These are phyloP conservation scores for Penicillium sp. DNA, from an alignment of 2,329 filamentous ascomycete species.

Conservation along the genomic window DNA sequence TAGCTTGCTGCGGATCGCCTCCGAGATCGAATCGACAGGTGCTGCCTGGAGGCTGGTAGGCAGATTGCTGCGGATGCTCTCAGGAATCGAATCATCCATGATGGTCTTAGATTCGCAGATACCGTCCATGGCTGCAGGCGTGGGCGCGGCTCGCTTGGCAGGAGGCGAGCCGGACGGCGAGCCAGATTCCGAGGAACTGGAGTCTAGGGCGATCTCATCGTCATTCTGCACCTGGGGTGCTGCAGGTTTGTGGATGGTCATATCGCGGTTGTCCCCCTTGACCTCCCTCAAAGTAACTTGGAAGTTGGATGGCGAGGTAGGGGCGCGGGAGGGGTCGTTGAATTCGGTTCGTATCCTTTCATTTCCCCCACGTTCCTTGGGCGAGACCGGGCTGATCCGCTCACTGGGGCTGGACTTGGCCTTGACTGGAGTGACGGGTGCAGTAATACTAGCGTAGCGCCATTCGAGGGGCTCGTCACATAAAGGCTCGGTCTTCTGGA, in stretches of 20 bases:
- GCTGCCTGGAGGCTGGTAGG: constrained; percentile 67
- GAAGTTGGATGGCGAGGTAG: neutral
- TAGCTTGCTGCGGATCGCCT: constrained; percentile 61
- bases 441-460: neutral
- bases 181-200: constrained; percentile 18
- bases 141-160: neutral
- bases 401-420: constrained; percentile 1
- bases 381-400: neutral
- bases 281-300: neutral
- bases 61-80: constrained; percentile 70
- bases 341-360: neutral
- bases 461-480: constrained; percentile 8
- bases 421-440: neutral
- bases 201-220: constrained; percentile 46
- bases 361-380: neutral
- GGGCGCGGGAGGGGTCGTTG: neutral
- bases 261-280: neutral
- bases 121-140: neutral
- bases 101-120: neutral
- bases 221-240: constrained; percentile 49
- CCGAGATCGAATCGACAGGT: constrained; percentile 33
- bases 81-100: constrained; percentile 35
- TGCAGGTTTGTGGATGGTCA: neutral
- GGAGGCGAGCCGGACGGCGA: neutral
- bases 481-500: neutral